A percentile compares a stretch with the other conserved stretches of the same genome.
phyloP scores from a whole-genome alignment of 345 rosid genomes.

The Melaleuca quinquenervia region DNA sequence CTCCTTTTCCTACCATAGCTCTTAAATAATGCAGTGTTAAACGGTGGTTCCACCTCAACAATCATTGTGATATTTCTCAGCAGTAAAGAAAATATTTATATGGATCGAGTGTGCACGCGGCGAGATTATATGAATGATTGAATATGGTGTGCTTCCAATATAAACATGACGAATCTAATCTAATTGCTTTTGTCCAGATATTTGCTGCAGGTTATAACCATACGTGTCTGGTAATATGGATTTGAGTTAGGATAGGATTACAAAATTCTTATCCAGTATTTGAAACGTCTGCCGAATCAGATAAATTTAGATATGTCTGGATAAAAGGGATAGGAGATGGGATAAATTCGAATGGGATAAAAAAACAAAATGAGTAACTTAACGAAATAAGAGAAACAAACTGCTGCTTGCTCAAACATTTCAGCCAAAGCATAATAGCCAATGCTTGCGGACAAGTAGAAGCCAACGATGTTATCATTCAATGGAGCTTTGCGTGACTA shows the following conservation, averaged over 20 bases:
- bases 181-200: neutral
- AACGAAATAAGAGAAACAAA: too few relatives aligned
- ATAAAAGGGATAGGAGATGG: too few relatives aligned
- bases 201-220: neutral
- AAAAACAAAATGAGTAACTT: too few relatives aligned
- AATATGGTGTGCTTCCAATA: neutral
- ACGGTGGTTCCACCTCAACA: neutral
- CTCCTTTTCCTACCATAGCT: neutral
- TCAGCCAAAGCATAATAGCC: too few relatives aligned
- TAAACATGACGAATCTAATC: neutral
- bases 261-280: too few relatives aligned
- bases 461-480: constrained; percentile 89
- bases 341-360: too few relatives aligned
- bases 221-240: neutral
- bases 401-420: too few relatives aligned
- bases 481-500: constrained; percentile 82
- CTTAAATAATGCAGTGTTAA: neutral
- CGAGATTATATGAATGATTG: neutral
- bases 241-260: neutral
- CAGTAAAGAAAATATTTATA: neutral
- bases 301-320: too few relatives aligned
- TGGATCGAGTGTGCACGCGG: neutral
- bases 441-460: constrained; percentile 72
- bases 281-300: too few relatives aligned
- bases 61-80: neutral